phyloP scores from a whole-genome alignment of 2,329 filamentous ascomycete genomes.

The Fusarium sp. region DNA sequence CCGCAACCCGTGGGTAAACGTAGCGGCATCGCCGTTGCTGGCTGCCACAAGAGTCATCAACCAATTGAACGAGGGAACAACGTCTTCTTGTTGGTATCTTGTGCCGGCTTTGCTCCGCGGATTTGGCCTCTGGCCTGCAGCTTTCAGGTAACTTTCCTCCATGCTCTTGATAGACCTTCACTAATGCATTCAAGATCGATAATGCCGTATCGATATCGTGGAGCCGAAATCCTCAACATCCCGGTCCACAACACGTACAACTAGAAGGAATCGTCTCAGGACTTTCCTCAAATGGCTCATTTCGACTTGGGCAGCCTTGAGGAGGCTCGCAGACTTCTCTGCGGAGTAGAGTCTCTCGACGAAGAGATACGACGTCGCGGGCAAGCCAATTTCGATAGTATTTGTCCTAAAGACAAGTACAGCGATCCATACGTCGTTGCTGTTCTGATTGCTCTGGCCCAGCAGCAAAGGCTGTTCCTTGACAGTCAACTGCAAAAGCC shows the following conservation, averaged over 20 bases:
- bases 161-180: background rate
- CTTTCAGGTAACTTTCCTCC: background rate
- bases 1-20: background rate
- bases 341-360: background rate
- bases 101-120: background rate
- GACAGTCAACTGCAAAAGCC: background rate
- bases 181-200: background rate
- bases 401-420: background rate
- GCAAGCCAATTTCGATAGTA: background rate
- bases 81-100: background rate
- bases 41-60: background rate
- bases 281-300: background rate
- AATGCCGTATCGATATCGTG: background rate
- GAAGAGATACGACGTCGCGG: background rate
- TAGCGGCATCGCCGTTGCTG: background rate
- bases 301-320: background rate
- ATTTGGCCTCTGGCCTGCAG: background rate
- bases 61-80: background rate
- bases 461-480: background rate
- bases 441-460: slow-evolving; percentile 3
- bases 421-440: background rate
- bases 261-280: background rate
- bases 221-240: background rate
- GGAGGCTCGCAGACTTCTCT: background rate
- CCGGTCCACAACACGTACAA: background rate